Conservation (phyloP, 257 asterid genomes). For the Schizonepeta tenuifolia region DNA sequence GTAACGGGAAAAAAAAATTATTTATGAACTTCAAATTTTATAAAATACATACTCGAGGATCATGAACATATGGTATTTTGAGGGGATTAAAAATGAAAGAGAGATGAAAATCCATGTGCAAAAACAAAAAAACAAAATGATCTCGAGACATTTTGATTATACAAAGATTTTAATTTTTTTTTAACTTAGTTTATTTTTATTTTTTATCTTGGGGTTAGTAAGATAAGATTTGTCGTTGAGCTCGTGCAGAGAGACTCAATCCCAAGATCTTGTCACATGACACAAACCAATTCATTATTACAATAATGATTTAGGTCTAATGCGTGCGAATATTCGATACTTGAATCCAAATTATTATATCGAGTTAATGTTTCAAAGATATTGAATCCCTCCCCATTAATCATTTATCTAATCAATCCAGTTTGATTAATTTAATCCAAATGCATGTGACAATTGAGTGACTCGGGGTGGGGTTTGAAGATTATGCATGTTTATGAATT, state of each 20-base stretch:
- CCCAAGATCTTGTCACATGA: slow-evolving; percentile 81
- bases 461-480: slow-evolving; percentile 40
- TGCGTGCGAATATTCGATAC: slow-evolving; percentile 90
- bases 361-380: slow-evolving; percentile 30
- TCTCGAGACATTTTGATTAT: neutral
- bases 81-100: neutral
- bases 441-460: slow-evolving; percentile 63
- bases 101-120: slow-evolving; percentile 29
- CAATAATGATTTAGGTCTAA: slow-evolving; percentile 45
- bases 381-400: slow-evolving; percentile 39
- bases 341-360: slow-evolving; percentile 44
- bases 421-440: slow-evolving; percentile 22
- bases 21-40: too few relatives aligned
- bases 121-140: slow-evolving; percentile 27
- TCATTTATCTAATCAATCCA: slow-evolving; percentile 51
- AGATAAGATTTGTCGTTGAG: slow-evolving; percentile 48
- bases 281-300: slow-evolving; percentile 28
- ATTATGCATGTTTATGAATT: slow-evolving; percentile 8
- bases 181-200: too few relatives aligned
- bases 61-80: neutral
- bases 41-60: neutral
- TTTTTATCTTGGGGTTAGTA: slow-evolving; percentile 35
- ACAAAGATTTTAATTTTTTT: neutral
- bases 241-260: slow-evolving; percentile 56
- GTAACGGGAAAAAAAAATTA: too few relatives aligned